phyloP scores from a whole-genome alignment of 768 basidiomycete species.

The Pleurotus giganteus region DNA sequence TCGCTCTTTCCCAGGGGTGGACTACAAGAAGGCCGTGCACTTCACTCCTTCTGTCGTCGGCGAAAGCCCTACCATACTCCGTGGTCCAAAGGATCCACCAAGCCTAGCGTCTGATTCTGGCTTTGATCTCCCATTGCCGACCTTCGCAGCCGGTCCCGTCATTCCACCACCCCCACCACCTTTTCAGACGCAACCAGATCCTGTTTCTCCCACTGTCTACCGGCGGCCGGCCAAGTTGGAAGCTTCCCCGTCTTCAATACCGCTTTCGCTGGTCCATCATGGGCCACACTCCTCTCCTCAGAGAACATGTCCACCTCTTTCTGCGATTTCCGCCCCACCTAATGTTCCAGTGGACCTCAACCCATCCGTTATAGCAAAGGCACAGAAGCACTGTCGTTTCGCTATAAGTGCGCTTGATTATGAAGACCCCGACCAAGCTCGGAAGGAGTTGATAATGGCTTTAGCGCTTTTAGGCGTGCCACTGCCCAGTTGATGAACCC shows the following conservation, averaged over 20 bases:
- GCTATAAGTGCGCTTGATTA: constrained; percentile 96
- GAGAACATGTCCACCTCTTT: constrained; percentile 13
- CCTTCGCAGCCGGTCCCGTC: background rate
- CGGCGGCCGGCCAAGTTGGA: background rate
- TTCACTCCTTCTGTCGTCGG: constrained; percentile 47
- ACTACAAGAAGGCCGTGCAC: constrained; percentile 42
- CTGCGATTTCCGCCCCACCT: constrained; percentile 15
- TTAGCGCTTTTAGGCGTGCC: constrained; percentile 53
- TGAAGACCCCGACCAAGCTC: constrained; percentile 87
- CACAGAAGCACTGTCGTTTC: constrained; percentile 90
- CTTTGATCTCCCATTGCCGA: background rate
- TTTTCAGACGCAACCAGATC: background rate
- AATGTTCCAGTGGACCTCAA: constrained; percentile 49
- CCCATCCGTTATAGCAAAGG: constrained; percentile 63
- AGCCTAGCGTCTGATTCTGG: constrained; percentile 13
- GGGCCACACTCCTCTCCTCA: constrained; percentile 12
- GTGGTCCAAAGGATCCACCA: constrained; percentile 16
- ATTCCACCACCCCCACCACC: constrained; percentile 5
- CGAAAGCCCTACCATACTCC: constrained; percentile 21
- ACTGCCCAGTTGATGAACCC: background rate
- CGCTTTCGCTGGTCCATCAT: background rate
- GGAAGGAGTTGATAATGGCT: constrained; percentile 77
- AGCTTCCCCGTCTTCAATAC: constrained; percentile 3
- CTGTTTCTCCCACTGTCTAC: constrained; percentile 13
- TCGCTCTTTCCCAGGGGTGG: constrained; percentile 21